phyloP scores from a whole-genome alignment of 2,329 filamentous ascomycete species.

The Cadophora malorum region DNA sequence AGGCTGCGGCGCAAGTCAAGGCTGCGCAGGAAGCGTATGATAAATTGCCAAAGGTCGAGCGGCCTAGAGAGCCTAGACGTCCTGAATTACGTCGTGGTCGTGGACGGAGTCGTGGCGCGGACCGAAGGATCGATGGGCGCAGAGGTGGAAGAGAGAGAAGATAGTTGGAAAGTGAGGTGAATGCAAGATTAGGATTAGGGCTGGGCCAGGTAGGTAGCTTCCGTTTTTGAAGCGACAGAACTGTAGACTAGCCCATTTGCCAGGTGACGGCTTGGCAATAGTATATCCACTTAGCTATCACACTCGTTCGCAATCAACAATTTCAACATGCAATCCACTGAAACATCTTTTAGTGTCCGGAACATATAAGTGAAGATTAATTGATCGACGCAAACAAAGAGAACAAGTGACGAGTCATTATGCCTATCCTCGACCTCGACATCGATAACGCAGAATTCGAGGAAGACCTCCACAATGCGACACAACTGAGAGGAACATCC shows the following conservation, averaged over 20 bases:
- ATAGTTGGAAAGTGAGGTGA: background rate
- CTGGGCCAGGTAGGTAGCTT: background rate
- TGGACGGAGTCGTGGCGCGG: conserved; percentile 1
- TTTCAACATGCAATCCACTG: background rate
- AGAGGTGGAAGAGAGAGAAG: conserved; percentile 4
- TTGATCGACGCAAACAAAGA: background rate
- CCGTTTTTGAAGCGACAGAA: background rate
- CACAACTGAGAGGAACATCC: background rate
- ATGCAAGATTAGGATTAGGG: background rate
- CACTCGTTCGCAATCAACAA: background rate
- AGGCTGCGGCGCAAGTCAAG: conserved; percentile 5
- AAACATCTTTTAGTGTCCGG: background rate
- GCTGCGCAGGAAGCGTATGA: conserved; percentile 8
- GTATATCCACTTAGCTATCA: background rate
- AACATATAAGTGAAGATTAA: background rate
- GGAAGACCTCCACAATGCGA: background rate
- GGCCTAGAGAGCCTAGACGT: conserved; percentile 1
- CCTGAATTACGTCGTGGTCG: conserved; percentile 12
- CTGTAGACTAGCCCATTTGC: background rate
- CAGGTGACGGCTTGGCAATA: background rate
- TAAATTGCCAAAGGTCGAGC: conserved; percentile 7
- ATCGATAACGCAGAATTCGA: background rate
- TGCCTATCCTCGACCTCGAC: background rate
- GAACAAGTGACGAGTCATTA: background rate
- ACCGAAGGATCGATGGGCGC: conserved; percentile 4